Conservation (phyloP, 306 rosid species). For the Cucurbita moschata region DNA sequence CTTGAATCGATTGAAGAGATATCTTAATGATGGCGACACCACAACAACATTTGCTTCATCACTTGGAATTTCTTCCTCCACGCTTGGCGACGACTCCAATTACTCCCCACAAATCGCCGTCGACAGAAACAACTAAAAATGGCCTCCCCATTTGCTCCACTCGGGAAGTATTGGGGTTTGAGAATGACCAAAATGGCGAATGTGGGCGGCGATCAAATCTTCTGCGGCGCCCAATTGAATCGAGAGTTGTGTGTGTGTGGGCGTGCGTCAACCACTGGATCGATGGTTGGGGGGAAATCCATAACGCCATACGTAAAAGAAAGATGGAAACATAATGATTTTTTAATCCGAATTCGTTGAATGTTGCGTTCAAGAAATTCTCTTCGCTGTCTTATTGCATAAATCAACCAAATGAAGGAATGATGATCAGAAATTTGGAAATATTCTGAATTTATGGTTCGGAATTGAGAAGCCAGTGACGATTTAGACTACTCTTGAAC, state of each 20-base stretch:
- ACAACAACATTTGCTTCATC: constrained; percentile 51
- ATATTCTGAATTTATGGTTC: too few species aligned
- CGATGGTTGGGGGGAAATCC: background rate
- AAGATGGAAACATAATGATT: background rate
- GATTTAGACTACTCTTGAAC: too few species aligned
- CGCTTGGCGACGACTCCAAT: constrained; percentile 21
- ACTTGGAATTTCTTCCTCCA: constrained; percentile 49
- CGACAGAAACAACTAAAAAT: background rate
- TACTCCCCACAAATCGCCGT: background rate
- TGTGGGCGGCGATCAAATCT: background rate
- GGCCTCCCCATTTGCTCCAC: background rate
- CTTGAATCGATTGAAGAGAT: constrained; percentile 53
- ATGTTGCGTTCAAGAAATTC: background rate
- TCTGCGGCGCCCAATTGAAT: background rate
- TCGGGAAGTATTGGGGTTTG: background rate
- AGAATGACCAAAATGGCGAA: background rate
- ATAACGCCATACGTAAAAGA: background rate
- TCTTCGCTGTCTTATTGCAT: background rate
- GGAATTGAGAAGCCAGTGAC: too few species aligned
- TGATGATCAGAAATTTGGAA: background rate
- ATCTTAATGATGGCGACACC: constrained; percentile 51
- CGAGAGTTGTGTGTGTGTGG: background rate
- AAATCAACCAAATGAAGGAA: background rate
- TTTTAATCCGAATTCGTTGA: background rate
- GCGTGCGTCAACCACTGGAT: background rate